These are phyloP conservation scores for Centrapalus pauciflorus DNA, from an alignment of 129 eudicot species.

Conservation along the genomic window DNA sequence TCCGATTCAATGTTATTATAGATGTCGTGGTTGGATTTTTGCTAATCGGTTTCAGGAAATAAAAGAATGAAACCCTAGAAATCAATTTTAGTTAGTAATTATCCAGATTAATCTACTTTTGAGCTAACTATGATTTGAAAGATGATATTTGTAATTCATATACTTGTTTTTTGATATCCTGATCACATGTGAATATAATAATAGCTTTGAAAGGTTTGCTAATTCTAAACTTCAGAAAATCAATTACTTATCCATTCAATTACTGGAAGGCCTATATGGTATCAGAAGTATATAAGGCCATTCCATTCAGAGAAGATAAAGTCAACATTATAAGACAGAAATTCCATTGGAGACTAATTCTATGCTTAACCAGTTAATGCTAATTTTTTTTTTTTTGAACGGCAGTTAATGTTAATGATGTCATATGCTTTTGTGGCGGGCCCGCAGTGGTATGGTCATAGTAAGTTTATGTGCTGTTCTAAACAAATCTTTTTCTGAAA, in stretches of 20 bases:
- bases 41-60: not conserved
- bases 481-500: no score
- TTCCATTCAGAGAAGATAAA: no score
- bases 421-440: no score
- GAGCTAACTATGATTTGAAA: not conserved
- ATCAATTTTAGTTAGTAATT: not conserved
- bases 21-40: not conserved
- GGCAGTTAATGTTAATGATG: no score
- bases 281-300: no score
- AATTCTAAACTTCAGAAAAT: not conserved
- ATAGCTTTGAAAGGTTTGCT: no score
- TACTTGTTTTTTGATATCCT: not conserved
- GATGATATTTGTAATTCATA: not conserved
- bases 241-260: not conserved
- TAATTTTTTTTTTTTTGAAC: no score
- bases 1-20: not conserved
- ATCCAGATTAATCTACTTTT: not conserved
- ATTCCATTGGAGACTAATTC: no score
- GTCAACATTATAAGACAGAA: no score
- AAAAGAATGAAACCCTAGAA: constrained; percentile 23
- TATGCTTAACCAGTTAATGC: no score
- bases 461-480: no score
- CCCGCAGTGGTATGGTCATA: no score
- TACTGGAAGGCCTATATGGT: not conserved
- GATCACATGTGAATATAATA: not conserved